These are phyloP conservation scores for Porogramme epimiltina DNA, from an alignment of 1,284 basidiomycete species.

Conservation along the genomic window DNA sequence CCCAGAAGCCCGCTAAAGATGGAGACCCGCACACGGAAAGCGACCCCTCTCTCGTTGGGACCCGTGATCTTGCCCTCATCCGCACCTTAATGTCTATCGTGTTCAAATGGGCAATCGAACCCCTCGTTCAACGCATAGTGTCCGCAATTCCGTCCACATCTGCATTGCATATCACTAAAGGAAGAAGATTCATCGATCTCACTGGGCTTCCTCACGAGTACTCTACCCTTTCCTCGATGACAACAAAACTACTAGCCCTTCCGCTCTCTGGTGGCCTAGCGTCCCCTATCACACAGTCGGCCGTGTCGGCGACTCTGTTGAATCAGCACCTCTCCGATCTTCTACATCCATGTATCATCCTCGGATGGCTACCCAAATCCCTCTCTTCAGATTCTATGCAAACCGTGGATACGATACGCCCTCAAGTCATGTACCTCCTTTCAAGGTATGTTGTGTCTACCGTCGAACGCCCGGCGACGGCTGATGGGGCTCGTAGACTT, in stretches of 20 bases:
- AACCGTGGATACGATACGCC: constrained; percentile 40
- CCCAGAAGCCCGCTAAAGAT: not conserved
- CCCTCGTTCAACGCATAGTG: constrained; percentile 46
- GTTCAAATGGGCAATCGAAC: constrained; percentile 71
- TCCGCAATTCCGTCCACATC: constrained; percentile 41
- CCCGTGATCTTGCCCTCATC: constrained; percentile 63
- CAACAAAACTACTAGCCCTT: constrained; percentile 45
- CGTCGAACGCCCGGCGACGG: too few relatives aligned
- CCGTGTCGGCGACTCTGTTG: constrained; percentile 63
- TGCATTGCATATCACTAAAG: constrained; percentile 14
- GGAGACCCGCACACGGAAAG: not conserved
- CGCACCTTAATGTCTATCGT: constrained; percentile 64
- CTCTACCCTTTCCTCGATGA: constrained; percentile 41
- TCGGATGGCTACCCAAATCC: constrained; percentile 72
- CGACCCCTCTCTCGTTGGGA: constrained; percentile 43
- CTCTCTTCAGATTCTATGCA: constrained; percentile 43
- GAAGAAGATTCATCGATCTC: constrained; percentile 44
- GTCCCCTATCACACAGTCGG: constrained; percentile 49
- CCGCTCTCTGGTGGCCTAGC: constrained; percentile 54
- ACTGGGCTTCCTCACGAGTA: constrained; percentile 46
- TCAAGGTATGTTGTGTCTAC: constrained; percentile 31
- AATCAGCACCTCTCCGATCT: constrained; percentile 58
- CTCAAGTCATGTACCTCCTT: constrained; percentile 55
- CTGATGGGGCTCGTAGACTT: constrained; percentile 42
- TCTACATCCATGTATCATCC: constrained; percentile 54